A percentile compares a stretch with the other conserved stretches of the same genome.
These are phyloP conservation scores for Pseudodiploospora longispora DNA, from an alignment of 2,329 filamentous ascomycete genomes.

Conservation along the genomic window DNA sequence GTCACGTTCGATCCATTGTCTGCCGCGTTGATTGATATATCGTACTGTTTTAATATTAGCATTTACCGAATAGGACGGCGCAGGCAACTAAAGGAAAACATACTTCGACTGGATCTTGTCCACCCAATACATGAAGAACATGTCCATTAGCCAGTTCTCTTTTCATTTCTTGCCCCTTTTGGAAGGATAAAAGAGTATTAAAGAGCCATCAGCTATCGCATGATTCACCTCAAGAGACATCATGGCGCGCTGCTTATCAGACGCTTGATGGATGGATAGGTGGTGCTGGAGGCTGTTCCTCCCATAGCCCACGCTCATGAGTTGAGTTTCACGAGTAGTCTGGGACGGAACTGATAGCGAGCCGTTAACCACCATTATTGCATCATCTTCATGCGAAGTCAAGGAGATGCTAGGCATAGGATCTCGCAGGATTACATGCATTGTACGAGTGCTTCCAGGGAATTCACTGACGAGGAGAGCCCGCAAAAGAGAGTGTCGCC, in stretches of 20 bases:
- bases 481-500: background rate
- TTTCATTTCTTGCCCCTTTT: background rate
- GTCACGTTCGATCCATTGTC: background rate
- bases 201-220: background rate
- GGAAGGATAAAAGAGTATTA: background rate
- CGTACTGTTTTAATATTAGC: background rate
- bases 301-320: background rate
- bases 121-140: background rate
- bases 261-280: background rate
- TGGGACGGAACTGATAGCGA: background rate
- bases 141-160: background rate
- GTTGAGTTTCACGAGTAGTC: too few relatives aligned
- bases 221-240: background rate
- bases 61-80: background rate
- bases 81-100: background rate
- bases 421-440: background rate
- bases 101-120: background rate
- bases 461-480: background rate
- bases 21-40: background rate
- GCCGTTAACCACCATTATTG: background rate
- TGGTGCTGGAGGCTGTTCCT: background rate
- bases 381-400: background rate
- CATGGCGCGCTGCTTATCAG: background rate
- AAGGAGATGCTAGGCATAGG: background rate
- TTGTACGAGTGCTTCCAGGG: background rate